These are phyloP conservation scores for Globisporangium camurandrum DNA, from an alignment of 352 stramenopile genomes.

Conservation along the genomic window DNA sequence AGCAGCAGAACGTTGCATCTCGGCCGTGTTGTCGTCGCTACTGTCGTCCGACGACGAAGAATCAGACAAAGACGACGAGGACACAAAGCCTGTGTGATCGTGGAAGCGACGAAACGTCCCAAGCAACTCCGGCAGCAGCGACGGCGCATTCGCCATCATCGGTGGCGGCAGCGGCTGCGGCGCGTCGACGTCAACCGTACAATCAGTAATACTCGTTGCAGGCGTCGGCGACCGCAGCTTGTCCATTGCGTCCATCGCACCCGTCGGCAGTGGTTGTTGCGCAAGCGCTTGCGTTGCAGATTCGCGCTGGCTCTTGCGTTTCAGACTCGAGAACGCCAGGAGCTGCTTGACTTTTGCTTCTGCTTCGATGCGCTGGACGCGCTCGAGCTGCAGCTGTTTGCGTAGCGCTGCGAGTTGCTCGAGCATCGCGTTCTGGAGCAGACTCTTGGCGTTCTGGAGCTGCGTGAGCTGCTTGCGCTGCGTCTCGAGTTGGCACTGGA, in stretches of 20 bases:
- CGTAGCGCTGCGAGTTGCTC: slow-evolving; percentile 68
- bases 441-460: slow-evolving; percentile 64
- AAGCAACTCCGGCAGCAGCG: slow-evolving; percentile 29
- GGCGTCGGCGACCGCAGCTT: slow-evolving; percentile 37
- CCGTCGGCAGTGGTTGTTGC: neutral
- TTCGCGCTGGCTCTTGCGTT: neutral
- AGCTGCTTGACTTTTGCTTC: slow-evolving; percentile 65
- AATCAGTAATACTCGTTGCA: too few species aligned
- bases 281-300: neutral
- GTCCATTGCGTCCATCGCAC: slow-evolving; percentile 15
- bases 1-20: neutral
- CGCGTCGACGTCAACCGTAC: slow-evolving; percentile 23
- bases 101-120: slow-evolving; percentile 14
- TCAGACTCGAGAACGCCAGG: slow-evolving; percentile 10
- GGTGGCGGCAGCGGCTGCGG: slow-evolving; percentile 44
- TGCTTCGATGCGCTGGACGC: slow-evolving; percentile 52
- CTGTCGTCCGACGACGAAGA: slow-evolving; percentile 23
- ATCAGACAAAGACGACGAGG: slow-evolving; percentile 29
- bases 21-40: slow-evolving; percentile 2
- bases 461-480: slow-evolving; percentile 70
- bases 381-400: slow-evolving; percentile 71
- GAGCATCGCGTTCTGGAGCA: slow-evolving; percentile 79
- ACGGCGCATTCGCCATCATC: slow-evolving; percentile 23
- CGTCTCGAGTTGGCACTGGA: slow-evolving; percentile 46
- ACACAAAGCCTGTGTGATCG: neutral